Base-by-base conservation (phyloP, 768 basidiomycete genomes). In the Calocybe indica region DNA sequence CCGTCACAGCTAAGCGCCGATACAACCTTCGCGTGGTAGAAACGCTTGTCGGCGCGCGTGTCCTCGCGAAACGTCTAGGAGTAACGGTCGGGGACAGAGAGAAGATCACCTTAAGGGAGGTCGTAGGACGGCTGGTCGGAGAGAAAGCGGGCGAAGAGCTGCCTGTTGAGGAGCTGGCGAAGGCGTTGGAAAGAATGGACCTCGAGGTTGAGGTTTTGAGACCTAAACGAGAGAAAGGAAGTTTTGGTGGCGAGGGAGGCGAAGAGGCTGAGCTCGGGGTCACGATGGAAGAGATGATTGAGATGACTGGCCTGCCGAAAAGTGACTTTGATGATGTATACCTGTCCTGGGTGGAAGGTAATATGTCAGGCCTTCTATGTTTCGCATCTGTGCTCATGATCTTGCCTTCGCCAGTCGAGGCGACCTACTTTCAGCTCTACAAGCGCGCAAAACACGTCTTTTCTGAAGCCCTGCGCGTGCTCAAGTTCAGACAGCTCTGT, bases 11-110 rank as follows among this genome's bases (percentile, higher is more conserved):
- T 1, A 87, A 84, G 55, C 76, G 73, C 33, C 76, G 82, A 39
- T 94, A 95, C 70, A 95, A 96, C 59, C 73, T 94, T 11, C 88
- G 90, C 32, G 92, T 93, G 32, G 87, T 94, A n/a, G 92, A 96
- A 64, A 88, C 85, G 0, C 82, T 92, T 13, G 83, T 82, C 33
- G 85, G 82, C 1, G 89, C 92, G 0, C 76, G 86, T 22, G 70
- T 92, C 5, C 74, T 96, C 9, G 82, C 83, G 0, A 73, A 75
- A 30, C 65, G 69, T 34, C 74, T 93, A 15, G 75, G 72, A 1
- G 51, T 88, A 11, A 39, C 55, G 14, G 63, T 67, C 9, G 67
- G 53, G 12, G 66, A 64, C 49, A 66, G 61, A 34, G 77, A 82
- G 62, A 79, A 73, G 49, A 68, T 87, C 34, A 85, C 86, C 3